Percentiles rank a stretch among this genome's conserved stretches.
These are phyloP conservation scores for Colletotrichum destructivum DNA, from an alignment of 2,329 filamentous ascomycete species.

Conservation along the genomic window DNA sequence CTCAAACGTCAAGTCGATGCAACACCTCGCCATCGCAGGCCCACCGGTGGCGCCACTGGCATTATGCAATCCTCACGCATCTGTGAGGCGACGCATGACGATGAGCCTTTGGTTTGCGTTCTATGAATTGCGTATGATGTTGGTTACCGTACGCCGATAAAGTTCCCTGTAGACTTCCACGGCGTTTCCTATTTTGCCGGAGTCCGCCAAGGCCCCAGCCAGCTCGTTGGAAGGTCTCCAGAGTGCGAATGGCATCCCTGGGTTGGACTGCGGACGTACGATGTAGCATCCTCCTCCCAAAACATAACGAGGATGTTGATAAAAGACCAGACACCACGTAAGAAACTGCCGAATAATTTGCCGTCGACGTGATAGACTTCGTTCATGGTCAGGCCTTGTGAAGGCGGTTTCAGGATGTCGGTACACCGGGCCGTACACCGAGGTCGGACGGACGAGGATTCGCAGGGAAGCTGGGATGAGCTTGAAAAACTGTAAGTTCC, in stretches of 20 bases:
- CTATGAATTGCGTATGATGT: conserved; percentile 22
- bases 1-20: not conserved
- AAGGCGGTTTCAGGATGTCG: conserved; percentile 7
- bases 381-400: conserved; percentile 50
- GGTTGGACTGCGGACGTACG: conserved; percentile 38
- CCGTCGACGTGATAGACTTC: conserved; percentile 55
- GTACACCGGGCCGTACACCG: not conserved
- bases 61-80: conserved; percentile 9
- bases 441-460: not conserved
- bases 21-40: not conserved
- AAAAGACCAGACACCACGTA: conserved; percentile 47
- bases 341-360: conserved; percentile 51
- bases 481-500: not conserved
- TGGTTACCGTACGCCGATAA: conserved; percentile 16
- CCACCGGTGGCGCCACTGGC: not conserved
- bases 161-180: conserved; percentile 11
- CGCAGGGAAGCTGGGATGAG: conserved; percentile 5
- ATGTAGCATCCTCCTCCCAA: conserved; percentile 62
- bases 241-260: conserved; percentile 52
- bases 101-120: conserved; percentile 10
- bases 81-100: not conserved
- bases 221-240: no score
- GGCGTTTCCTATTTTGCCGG: conserved; percentile 23
- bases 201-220: no score
- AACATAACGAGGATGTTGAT: conserved; percentile 57